Conservation (phyloP, 345 rosid genomes). For the Leavenworthia alabamica region DNA sequence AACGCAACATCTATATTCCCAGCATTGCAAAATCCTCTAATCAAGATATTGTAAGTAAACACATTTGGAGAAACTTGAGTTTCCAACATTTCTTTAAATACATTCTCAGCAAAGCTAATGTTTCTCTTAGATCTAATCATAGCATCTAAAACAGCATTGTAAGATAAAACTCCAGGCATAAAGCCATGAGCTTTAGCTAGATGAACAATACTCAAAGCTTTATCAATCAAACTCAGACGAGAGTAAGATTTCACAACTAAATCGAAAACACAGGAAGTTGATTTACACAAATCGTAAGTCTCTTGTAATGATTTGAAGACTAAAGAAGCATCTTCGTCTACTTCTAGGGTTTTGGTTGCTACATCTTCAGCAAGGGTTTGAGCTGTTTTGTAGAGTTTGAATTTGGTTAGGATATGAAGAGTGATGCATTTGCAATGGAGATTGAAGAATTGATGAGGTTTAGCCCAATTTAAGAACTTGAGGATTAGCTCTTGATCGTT, state of each 20-base stretch:
- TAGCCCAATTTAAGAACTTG: constrained; percentile 67
- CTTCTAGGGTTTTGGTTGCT: constrained; percentile 35
- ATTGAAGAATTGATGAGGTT: constrained; percentile 54
- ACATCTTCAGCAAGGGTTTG: constrained; percentile 62
- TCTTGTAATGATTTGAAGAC: constrained; percentile 61
- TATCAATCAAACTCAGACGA: constrained; percentile 46
- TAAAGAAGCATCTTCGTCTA: constrained; percentile 34
- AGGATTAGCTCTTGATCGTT: constrained; percentile 46
- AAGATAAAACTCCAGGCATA: constrained; percentile 89
- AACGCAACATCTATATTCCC: constrained; percentile 67
- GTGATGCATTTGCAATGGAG: constrained; percentile 61
- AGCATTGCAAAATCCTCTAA: constrained; percentile 68
- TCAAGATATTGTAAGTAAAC: constrained; percentile 71
- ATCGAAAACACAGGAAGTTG: constrained; percentile 83
- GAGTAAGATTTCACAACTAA: constrained; percentile 78
- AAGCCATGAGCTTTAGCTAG: constrained; percentile 61
- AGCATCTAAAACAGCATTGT: constrained; percentile 76
- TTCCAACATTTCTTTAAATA: constrained; percentile 51
- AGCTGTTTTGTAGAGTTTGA: constrained; percentile 75
- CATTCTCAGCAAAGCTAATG: constrained; percentile 46
- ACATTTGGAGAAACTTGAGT: constrained; percentile 68
- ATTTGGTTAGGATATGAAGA: constrained; percentile 74
- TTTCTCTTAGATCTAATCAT: constrained; percentile 50
- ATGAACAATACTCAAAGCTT: constrained; percentile 51
- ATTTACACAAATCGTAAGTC: constrained; percentile 47